A percentile compares a stretch with the other conserved stretches of the same genome.
Conservation (phyloP, 2,329 filamentous ascomycete species). For the Capronia coronata region DNA sequence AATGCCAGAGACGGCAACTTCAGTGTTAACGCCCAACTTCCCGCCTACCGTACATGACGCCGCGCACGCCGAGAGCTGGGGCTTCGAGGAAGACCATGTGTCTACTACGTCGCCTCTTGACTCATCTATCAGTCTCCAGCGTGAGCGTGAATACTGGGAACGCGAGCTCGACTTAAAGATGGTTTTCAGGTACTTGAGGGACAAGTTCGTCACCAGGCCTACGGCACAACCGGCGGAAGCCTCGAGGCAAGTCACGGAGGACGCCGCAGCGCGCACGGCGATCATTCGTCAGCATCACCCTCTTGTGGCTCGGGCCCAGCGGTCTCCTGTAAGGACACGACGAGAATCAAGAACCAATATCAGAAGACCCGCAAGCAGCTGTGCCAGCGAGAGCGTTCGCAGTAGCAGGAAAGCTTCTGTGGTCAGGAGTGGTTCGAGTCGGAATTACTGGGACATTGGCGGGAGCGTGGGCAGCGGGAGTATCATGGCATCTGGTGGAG, state of each 20-base stretch:
- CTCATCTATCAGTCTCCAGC: slow-evolving; percentile 40
- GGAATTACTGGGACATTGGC: slow-evolving; percentile 90
- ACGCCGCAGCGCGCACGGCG: slow-evolving; percentile 68
- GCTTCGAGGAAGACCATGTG: slow-evolving; percentile 55
- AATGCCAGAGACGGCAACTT: slow-evolving; percentile 13
- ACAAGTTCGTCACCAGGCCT: slow-evolving; percentile 53
- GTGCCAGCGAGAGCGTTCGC: slow-evolving; percentile 80
- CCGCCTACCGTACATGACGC: slow-evolving; percentile 43
- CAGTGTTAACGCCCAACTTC: slow-evolving; percentile 39
- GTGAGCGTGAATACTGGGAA: slow-evolving; percentile 78
- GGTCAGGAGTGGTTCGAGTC: slow-evolving; percentile 58
- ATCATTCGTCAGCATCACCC: slow-evolving; percentile 86
- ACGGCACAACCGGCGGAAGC: slow-evolving; percentile 40
- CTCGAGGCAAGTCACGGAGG: slow-evolving; percentile 45
- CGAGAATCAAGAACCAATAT: slow-evolving; percentile 41
- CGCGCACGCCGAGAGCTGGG: slow-evolving; percentile 56
- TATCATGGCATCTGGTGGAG: slow-evolving; percentile 61
- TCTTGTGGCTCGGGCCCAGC: slow-evolving; percentile 57
- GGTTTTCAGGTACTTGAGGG: slow-evolving; percentile 80
- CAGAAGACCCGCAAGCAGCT: slow-evolving; percentile 56
- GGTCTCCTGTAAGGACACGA: slow-evolving; percentile 43
- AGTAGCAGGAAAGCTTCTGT: slow-evolving; percentile 56
- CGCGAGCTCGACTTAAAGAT: slow-evolving; percentile 83
- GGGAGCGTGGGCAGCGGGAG: slow-evolving; percentile 68
- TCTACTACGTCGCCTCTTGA: slow-evolving; percentile 44